A percentile compares a stretch with the other conserved stretches of the same genome.
phyloP scores from a whole-genome alignment of 1,284 basidiomycete species.

The Lignosus rhinocerotis region DNA sequence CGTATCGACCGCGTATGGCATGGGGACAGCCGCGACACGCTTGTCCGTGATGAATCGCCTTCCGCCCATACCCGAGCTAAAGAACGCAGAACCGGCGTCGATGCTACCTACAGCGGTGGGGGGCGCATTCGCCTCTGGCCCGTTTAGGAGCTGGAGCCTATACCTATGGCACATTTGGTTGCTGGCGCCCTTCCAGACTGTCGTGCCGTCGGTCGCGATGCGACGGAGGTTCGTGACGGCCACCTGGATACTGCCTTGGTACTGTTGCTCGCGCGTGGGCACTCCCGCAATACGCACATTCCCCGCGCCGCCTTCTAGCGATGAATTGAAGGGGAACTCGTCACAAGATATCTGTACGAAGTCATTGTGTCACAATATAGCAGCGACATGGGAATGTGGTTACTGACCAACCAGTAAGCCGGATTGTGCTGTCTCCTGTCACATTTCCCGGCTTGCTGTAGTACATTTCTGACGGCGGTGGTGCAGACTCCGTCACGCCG shows the following conservation, averaged over 20 bases:
- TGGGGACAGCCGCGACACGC: neutral
- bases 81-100: conserved; percentile 7
- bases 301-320: conserved; percentile 6
- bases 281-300: neutral
- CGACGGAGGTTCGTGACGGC: conserved; percentile 4
- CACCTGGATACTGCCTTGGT: conserved; percentile 4
- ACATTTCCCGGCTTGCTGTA: conserved; percentile 4
- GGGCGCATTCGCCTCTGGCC: neutral
- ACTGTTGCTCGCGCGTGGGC: conserved; percentile 2
- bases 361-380: neutral
- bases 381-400: too few species aligned
- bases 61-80: neutral
- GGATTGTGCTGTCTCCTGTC: conserved; percentile 5
- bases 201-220: neutral
- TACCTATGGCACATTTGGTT: conserved; percentile 7
- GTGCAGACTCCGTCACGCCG: conserved; percentile 1
- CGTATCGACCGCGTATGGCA: neutral
- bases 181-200: conserved; percentile 4
- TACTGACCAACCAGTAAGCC: conserved; percentile 5
- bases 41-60: neutral
- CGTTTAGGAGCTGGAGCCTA: neutral
- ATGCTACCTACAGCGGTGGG: conserved; percentile 4
- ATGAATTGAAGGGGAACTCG: conserved; percentile 11
- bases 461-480: neutral
- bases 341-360: conserved; percentile 8